Evolutionary conservation across 2,329 filamentous ascomycete species (phyloP), one percentile per base, ranked within the genome.

Genomic region (Aaosphaeria arxii): DNA sequence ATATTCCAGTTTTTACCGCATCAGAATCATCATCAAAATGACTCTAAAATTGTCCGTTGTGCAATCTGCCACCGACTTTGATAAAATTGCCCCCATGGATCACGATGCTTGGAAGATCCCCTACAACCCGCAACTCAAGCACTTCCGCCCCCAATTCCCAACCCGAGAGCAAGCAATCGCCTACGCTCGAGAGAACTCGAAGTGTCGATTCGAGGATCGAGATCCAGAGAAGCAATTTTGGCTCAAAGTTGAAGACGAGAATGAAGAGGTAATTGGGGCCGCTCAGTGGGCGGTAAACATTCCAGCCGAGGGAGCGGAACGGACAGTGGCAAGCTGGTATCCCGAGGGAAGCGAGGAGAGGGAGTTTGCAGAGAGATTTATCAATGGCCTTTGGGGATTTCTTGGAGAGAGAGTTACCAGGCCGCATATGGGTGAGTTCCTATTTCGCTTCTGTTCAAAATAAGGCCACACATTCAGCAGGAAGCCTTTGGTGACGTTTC

Each of bases 81-180:
- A 45, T 13, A 30, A 51, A 29, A 54, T 62, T 30, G 33, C 32
- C 11, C 51, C 55, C 36, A 50, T 59, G 47, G 55, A 57, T 45
- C 47, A 56, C 48, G 50, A 55, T 11, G 56, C 46, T n/a, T 62
- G 57, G 57, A 24, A 24, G 17, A n/a, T 30, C 4, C 57, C 59
- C 17, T 54, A 55, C 45, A 62, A 62, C 39, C 59, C 59, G 0
- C 58, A 61, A 44, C 56, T 62, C 29, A 61, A 62, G 43, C 59
- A 62, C 44, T 62, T 62, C 49, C 48, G 57, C 4, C 56, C 56
- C 28, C 5, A n/a, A 3, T 35, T 57, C n/a, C 11, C 52, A 30
- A 51, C 48, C 5, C 54, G 47, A 4, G 52, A 47, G 11, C 56
- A 59, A 40, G 43, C 48, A 5, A 55, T 61, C 32, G 48, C 44